These are phyloP conservation scores for Candida insectalens DNA, from an alignment of 805 yeast genomes.

Conservation along the genomic window DNA sequence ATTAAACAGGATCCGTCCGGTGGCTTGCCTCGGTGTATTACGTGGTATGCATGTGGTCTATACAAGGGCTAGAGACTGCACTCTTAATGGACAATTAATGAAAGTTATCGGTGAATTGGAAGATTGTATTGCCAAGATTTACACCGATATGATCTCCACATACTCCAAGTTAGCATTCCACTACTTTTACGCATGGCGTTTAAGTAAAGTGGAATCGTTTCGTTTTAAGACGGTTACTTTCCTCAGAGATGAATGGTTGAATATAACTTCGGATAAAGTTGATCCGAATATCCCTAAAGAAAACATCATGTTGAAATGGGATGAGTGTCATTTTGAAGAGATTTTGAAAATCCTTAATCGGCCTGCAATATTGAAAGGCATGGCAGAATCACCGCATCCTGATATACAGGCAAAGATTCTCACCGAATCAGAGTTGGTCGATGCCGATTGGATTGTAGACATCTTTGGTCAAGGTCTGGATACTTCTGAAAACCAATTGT, in stretches of 20 bases:
- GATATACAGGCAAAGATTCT: too few relatives aligned
- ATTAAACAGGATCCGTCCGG: slow-evolving; percentile 1
- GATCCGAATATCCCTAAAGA: neutral
- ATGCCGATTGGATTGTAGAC: too few relatives aligned
- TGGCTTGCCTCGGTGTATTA: too few relatives aligned
- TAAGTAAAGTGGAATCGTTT: slow-evolving; percentile 10
- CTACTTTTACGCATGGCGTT: slow-evolving; percentile 17
- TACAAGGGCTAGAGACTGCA: neutral
- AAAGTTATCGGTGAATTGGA: neutral
- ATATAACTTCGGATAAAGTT: neutral
- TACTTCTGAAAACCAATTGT: too few relatives aligned
- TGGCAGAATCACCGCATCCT: too few relatives aligned
- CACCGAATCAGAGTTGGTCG: too few relatives aligned
- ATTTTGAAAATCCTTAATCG: neutral
- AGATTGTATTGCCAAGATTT: neutral
- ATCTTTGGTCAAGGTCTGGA: too few relatives aligned
- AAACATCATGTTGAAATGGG: neutral
- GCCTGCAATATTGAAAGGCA: too few relatives aligned
- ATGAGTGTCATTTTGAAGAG: neutral
- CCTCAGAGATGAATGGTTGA: neutral
- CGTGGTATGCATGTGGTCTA: too few relatives aligned
- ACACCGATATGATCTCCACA: neutral
- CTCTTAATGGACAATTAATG: neutral
- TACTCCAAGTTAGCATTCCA: slow-evolving; percentile 8
- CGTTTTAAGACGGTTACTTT: slow-evolving; percentile 3